Evolutionary conservation across 306 rosid species (phyloP), one percentile per base, ranked within the genome.

Genomic region (Lotus japonicus): DNA sequence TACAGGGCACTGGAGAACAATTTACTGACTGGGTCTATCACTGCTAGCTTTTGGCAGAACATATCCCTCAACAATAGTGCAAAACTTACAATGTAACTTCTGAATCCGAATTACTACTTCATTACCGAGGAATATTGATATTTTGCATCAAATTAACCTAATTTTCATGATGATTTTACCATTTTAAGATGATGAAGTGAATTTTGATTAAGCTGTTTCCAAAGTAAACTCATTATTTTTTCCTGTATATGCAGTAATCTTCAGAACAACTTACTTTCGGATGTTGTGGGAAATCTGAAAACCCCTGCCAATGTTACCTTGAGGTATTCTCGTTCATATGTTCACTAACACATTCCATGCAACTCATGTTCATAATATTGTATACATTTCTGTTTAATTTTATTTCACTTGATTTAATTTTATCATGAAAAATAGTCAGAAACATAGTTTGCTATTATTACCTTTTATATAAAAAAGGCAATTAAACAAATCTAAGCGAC

Each of bases 251-350:
- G 79, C 85, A 92, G 97, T 55, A 95, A 92, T 84, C 83, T 92
- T 50, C 77, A 66, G 43, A 85, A 89, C 83, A 92, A 92, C 77
- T 67, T 64, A 21, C 77, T 92, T 51, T 79, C 84, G 11, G 52
- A 64, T 57, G 42, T 83, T 49, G 54, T 10, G 41, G 96, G 84
- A 75, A 66, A 53, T 75, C 41, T 82, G 39, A 75, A 71, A 67
- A 83, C 80, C 60, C 90, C 88, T 1, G 58, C 12, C 74, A 89
- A 89, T 75, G 87, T 89, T 74, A 84, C 87, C 64, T 58, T 92
- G 79, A 77, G 97, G 97, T 92, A 87, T 61, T 72, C 63, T 56
- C 16, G 18, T 67, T 41, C 41, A 66, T 51, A 64, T n/a, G 38
- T 21, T 65, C 56, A 6, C 39, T 18, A 69, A 64, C 12, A 36